Evolutionary conservation across 495 filamentous ascomycete species (phyloP), one percentile per base, ranked within the genome.

Genomic region (Margaritispora aquatica): DNA sequence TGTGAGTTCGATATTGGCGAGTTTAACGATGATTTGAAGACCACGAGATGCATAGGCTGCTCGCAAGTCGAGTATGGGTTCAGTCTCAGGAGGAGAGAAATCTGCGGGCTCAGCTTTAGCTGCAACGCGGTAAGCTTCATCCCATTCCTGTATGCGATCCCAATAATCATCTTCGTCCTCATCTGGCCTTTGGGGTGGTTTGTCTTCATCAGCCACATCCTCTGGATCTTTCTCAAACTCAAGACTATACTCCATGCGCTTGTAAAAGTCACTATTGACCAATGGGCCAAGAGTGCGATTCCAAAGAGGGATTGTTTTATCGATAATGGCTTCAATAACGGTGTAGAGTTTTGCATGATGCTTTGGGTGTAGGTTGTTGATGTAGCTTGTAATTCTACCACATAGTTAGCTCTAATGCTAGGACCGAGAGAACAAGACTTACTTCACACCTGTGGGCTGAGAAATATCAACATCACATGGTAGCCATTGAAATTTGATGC

Each of bases 291-390:
- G 63, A 17, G 70, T 66, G 17, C 67, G 51, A 31, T 76, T 70
- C 68, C 72, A 78, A n/a, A 74, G 69, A 0, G 71, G 74, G 34
- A 75, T 65, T 3, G 78, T 51, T 22, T 67, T 66, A 17, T 73
- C 72, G 47, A 79, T 73, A 1, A 73, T 36, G 7, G 73, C 62
- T 54, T 83, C 77, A n/a, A 77, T 71, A 22, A 73, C 44, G 2
- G 50, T 46, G 60, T 78, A 77, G n/a, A 75, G 52, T 1, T 68
- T 48, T 19, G 57, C 50, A 34, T 75, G 58, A 20, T 66, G 67
- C 13, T 56, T 47, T 0, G 78, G 80, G 56, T 77, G 80, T 34
- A 77, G 71, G 57, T 75, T 76, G 62, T 75, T 77, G 66, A 77
- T 77, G 63, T 78, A 83, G 58, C 64, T 74, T 5, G 64, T 63